These are phyloP conservation scores for Phoenix roebelenii DNA, from an alignment of 176 grass and related monocot genomes.

Conservation along the genomic window DNA sequence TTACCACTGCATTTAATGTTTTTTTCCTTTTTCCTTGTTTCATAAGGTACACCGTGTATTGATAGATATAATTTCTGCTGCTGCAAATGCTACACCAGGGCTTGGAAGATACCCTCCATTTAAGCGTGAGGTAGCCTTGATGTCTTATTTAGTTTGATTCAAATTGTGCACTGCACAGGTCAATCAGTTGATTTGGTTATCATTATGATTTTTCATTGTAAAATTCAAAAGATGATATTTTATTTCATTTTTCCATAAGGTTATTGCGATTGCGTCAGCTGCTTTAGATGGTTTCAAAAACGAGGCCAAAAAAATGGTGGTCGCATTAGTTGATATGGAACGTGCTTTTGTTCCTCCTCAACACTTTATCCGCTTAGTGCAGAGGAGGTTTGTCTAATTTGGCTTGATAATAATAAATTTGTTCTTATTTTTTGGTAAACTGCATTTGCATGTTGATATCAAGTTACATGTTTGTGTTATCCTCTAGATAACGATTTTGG, in stretches of 20 bases:
- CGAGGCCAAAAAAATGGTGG: slow-evolving; percentile 90
- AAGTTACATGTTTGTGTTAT: too few species aligned
- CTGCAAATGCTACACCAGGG: slow-evolving; percentile 82
- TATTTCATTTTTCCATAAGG: slow-evolving; percentile 29
- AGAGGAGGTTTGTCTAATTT: slow-evolving; percentile 54
- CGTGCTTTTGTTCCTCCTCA: slow-evolving; percentile 90
- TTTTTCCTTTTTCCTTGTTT: not conserved
- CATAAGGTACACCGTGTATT: slow-evolving; percentile 81
- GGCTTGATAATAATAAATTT: not conserved
- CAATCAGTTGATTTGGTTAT: slow-evolving; percentile 11
- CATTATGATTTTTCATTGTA: slow-evolving; percentile 21
- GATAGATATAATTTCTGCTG: slow-evolving; percentile 78
- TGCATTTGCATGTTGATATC: too few species aligned
- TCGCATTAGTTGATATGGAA: slow-evolving; percentile 97
- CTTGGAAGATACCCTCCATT: slow-evolving; percentile 93
- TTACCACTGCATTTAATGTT: too few species aligned
- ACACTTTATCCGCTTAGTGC: slow-evolving; percentile 88
- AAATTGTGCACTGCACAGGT: not conserved
- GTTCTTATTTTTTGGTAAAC: too few species aligned
- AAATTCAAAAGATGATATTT: not conserved
- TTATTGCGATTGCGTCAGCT: slow-evolving; percentile 78
- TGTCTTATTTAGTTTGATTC: not conserved
- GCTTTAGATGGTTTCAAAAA: slow-evolving; percentile 80
- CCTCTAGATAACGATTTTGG: too few species aligned
- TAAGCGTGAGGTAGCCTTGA: slow-evolving; percentile 72